phyloP scores from a whole-genome alignment of 148 eudicot species.

The Dianthus caryophyllus region DNA sequence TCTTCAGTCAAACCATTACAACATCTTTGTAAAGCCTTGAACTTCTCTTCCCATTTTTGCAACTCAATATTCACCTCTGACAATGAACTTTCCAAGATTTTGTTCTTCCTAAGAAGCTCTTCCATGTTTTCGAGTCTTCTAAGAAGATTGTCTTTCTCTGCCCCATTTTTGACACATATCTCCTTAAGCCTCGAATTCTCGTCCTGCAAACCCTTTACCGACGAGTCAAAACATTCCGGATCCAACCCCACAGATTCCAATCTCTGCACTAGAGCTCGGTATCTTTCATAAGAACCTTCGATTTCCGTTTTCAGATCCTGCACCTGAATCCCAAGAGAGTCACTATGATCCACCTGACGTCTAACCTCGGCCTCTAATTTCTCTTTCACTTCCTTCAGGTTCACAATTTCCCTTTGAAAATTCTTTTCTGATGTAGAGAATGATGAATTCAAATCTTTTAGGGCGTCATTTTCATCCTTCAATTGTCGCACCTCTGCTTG shows the following conservation, averaged over 20 bases:
- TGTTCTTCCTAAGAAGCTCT: conserved; percentile 40
- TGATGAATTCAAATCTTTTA: conserved; percentile 42
- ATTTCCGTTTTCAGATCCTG: conserved; percentile 59
- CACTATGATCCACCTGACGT: conserved; percentile 48
- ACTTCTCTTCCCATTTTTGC: conserved; percentile 43
- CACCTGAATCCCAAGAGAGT: conserved; percentile 56
- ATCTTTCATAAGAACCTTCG: conserved; percentile 42
- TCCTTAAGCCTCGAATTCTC: conserved; percentile 65
- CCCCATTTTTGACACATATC: conserved; percentile 36
- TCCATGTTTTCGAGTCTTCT: conserved; percentile 55
- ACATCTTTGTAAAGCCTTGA: conserved; percentile 47
- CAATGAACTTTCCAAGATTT: conserved; percentile 37
- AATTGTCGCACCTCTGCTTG: conserved; percentile 51
- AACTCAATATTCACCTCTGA: conserved; percentile 50
- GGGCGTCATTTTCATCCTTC: conserved; percentile 56
- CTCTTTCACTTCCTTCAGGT: conserved; percentile 58
- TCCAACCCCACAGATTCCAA: conserved; percentile 55
- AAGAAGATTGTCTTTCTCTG: conserved; percentile 48
- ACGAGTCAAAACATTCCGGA: conserved; percentile 46
- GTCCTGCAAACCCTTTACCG: conserved; percentile 52
- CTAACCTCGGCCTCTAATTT: conserved; percentile 72
- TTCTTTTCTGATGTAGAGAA: conserved; percentile 44
- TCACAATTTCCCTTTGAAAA: conserved; percentile 46
- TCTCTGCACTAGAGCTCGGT: conserved; percentile 52
- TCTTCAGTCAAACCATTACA: conserved; percentile 49